Base-by-base conservation (phyloP, 2,329 filamentous ascomycete genomes). In the Sclerotinia sclerotiorum region DNA sequence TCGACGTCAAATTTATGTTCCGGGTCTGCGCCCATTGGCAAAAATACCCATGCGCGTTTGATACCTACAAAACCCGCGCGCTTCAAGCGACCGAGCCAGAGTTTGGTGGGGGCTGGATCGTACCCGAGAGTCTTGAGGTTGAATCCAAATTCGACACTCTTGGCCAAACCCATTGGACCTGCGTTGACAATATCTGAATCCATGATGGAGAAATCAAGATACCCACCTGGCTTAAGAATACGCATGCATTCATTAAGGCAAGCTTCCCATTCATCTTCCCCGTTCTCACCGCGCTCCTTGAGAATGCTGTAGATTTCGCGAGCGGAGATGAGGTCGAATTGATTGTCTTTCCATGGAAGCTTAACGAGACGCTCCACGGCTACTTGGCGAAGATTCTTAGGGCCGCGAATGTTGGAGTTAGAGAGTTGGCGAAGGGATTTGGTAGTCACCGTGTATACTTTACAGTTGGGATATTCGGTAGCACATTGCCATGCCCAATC, bases 401-500 rank as follows among this genome's bases (percentile, higher is more conserved):
- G 95, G 2, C 93, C 94, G 35, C 90, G 89, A 73, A 95, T 87
- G 75, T 91, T 91, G 69, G 85, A 87, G 78, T 91, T 91, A 74
- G 88, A 88, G 42, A 88, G 81, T 77, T 93, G 90, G 49, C 87
- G 85, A 72, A 90, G 84, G 11, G 88, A 81, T 79, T 91, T 90
- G 72, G 90, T 92, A 49, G 90, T 91, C 67, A 94, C 92, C 0
- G 94, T 97, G 81, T 94, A 96, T 66, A 97, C 87, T 78, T 92
- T 93, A 68, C 91, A 86, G 77, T 92, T 90, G 24, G 92, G 92
- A 79, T 94, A 95, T 78, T 94, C 90, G 61, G 91, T 84, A 0
- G 95, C 93, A 69, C 93, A 91, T 77, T 95, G 89, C 95, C 95
- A 99, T 29, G 92, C 94, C 95, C 95, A 99, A 79, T 97, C 93